Conservation (phyloP, 257 asterid genomes). For the Solanum bulbocastanum region DNA sequence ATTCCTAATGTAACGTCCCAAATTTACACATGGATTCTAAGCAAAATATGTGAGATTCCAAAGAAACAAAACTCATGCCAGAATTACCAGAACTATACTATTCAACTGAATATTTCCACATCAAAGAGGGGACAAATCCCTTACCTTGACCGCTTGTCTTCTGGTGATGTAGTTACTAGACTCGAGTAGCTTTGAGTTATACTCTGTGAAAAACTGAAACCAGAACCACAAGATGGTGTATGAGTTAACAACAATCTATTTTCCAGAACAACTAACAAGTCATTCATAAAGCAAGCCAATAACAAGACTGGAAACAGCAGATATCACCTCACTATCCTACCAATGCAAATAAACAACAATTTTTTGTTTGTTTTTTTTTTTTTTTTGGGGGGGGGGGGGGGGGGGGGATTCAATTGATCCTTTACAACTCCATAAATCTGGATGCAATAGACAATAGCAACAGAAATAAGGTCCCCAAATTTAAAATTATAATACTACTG, state of each 20-base stretch:
- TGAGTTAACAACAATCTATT: not conserved
- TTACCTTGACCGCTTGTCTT: conserved; percentile 88
- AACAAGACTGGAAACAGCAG: not conserved
- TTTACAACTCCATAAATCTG: not conserved
- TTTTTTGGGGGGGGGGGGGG: too few relatives aligned
- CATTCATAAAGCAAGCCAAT: not conserved
- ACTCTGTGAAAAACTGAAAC: conserved; percentile 70
- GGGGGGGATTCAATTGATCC: not conserved
- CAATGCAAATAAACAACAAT: not conserved
- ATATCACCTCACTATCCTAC: not conserved
- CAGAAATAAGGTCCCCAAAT: not conserved
- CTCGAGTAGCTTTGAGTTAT: conserved; percentile 75
- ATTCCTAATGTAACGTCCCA: not conserved
- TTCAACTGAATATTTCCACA: not conserved
- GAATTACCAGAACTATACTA: not conserved
- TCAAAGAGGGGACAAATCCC: not conserved
- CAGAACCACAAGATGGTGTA: not conserved
- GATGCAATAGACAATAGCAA: not conserved
- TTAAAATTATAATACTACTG: not conserved
- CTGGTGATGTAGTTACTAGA: conserved; percentile 79
- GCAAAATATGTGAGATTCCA: not conserved
- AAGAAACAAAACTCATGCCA: not conserved
- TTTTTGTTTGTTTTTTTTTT: not conserved
- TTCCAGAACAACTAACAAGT: not conserved
- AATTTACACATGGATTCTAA: not conserved